Evolutionary conservation across 345 rosid species (phyloP), one percentile per base, ranked within the genome.

Genomic region (Geranium brycei): DNA sequence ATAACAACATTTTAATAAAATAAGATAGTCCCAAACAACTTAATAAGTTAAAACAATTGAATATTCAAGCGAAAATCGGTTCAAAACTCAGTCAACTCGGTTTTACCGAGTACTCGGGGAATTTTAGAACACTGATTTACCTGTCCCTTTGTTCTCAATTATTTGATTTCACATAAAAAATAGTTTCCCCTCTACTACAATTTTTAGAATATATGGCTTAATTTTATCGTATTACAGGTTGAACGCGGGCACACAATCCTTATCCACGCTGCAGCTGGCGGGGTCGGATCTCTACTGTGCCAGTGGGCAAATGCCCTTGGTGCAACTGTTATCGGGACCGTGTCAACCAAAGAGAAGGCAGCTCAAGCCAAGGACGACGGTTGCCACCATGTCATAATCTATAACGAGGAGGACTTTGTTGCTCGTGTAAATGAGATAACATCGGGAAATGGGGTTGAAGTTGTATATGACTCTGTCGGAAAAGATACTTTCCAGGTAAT

Each of bases 221-320:
- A 7, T 72, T 60, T 31, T 66, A 8, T 40, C 63, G 32, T 61
- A 4, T 64, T 65, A 51, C 57, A 85, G 98, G 95, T 92, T 17
- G 89, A 85, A 73, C 73, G 66, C 19, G 99, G 91, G 65, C 97
- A 86, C 63, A 82, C 84, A 0, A 59, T 86, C 67, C 96, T 87
- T 64, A 86, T 90, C 67, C 97, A 90, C 59, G 97, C 97, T 58
- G 97, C 97, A 57, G 97, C 98, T 58, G 97, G 97, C 64, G 97
- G 97, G 65, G 90, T 87, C 59, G 98, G 98, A 17, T 89, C 98
- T 66, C 64, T 89, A 10, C 71, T 89, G 73, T 92, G 98, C 76
- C 98, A 92, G 64, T 87, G 97, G 96, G 98, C 84, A 17, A 83
- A 78, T 76, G 87, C 89, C 4, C 85, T 92, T 55, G 97, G 96